Evolutionary conservation across 306 rosid genomes (phyloP).

Genomic region (Arachis hypogaea): DNA sequence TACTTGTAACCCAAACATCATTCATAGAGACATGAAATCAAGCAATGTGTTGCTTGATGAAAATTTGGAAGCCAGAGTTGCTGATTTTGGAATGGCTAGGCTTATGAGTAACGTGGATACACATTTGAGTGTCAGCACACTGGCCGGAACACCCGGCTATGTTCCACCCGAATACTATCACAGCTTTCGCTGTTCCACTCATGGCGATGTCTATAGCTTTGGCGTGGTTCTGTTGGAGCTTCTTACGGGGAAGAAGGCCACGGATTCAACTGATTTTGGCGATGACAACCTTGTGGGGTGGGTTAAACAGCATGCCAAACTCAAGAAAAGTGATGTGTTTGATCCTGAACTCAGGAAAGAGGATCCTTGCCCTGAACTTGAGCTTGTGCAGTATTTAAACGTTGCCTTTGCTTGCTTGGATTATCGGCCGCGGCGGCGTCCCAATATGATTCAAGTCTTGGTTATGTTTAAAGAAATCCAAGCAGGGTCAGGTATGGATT

Average conservation of each 20-base stretch:
- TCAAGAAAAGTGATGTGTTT: slow-evolving; percentile 75
- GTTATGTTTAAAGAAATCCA: slow-evolving; percentile 92
- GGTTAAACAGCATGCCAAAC: slow-evolving; percentile 91
- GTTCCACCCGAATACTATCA: slow-evolving; percentile 99
- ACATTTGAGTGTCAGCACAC: slow-evolving; percentile 93
- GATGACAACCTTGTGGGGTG: slow-evolving; percentile 98
- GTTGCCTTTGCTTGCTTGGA: slow-evolving; percentile 92
- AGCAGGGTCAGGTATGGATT: slow-evolving; percentile 88
- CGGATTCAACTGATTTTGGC: slow-evolving; percentile 89
- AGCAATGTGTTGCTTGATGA: slow-evolving; percentile 94
- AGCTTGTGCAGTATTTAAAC: slow-evolving; percentile 84
- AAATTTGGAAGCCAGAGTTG: slow-evolving; percentile 87
- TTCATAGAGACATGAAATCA: slow-evolving; percentile 97
- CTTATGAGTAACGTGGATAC: slow-evolving; percentile 95
- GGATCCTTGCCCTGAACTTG: slow-evolving; percentile 73
- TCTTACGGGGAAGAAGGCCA: slow-evolving; percentile 82
- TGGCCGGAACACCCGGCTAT: slow-evolving; percentile 96
- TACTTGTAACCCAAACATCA: slow-evolving; percentile 84
- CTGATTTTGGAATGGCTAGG: slow-evolving; percentile 99
- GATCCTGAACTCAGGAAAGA: slow-evolving; percentile 87
- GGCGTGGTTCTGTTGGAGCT: slow-evolving; percentile 96
- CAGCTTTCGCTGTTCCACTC: slow-evolving; percentile 88
- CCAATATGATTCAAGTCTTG: slow-evolving; percentile 91
- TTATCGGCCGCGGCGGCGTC: slow-evolving; percentile 75
- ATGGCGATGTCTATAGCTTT: slow-evolving; percentile 92